Evolutionary conservation across 2,329 filamentous ascomycete genomes (phyloP), one percentile per base, ranked within the genome.

Genomic region (Alternaria triticimaculans): DNA sequence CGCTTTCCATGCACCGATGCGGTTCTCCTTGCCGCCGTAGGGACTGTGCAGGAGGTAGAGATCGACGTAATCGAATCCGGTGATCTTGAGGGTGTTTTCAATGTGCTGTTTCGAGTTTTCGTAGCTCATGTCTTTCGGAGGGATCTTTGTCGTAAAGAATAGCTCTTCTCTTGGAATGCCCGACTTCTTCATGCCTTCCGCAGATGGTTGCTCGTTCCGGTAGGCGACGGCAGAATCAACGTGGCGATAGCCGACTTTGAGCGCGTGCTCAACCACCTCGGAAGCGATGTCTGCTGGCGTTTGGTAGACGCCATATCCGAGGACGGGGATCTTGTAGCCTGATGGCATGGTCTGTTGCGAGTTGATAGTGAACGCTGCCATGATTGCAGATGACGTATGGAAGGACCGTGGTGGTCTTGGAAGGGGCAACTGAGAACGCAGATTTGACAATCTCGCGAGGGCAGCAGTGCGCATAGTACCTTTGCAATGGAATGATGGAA

Each of bases 71-170:
- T 88, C 88, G 57, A 85, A 85, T 82, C 67, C 90, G 81, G 67
- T 96, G 85, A 67, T 56, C 33, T 86, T 76, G 2, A 85, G 75
- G 5, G 79, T 76, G 28, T 74, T 84, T 23, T 84, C 86, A 33
- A 92, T 85, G 43, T 80, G 77, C 76, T 87, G 87, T 67, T 86
- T 82, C 23, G 92, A 87, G 65, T 88, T 92, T 4, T 88, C 86
- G 26, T 89, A 77, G 15, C 85, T 81, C 71, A 86, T 87, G 55
- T 87, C 73, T 70, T 90, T 83, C 15, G 81, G 82, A 21, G 89
- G 82, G 59, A 93, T 88, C 80, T 94, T 94, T 48, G 89, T 92
- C 0, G 91, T 93, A 56, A 93, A 81, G 77, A 91, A 94, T 37
- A 94, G 70, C 14, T 91, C 83, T 12, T 83, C 79, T 37, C 89